Evolutionary conservation across 345 rosid species (phyloP).

Genomic region (thale cress (Arabidopsis thaliana)): DNA sequence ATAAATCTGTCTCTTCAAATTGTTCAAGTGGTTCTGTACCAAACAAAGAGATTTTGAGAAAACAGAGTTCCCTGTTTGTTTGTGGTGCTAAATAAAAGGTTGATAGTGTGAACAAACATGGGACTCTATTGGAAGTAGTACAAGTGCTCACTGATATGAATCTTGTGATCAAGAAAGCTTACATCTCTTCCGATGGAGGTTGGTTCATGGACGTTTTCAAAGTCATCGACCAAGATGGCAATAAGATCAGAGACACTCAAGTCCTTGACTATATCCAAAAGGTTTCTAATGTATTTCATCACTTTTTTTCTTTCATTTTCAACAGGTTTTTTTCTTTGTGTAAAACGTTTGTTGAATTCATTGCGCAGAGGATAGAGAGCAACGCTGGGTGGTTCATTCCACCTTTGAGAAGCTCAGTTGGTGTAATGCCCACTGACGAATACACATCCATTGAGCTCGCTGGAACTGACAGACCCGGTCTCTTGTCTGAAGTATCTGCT

Average conservation of each 20-base stretch:
- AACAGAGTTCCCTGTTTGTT: conserved; percentile 2
- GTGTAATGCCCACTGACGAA: conserved; percentile 80
- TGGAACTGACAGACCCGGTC: conserved; percentile 87
- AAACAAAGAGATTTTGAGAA: too few species aligned
- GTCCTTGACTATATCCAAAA: conserved; percentile 61
- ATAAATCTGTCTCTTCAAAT: background rate
- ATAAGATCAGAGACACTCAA: conserved; percentile 70
- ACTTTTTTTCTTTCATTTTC: background rate
- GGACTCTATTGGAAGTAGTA: conserved; percentile 84
- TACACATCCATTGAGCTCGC: conserved; percentile 82
- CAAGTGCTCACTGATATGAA: conserved; percentile 90
- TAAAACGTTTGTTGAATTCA: conserved; percentile 4
- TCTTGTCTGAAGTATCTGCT: conserved; percentile 89
- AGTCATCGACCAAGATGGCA: conserved; percentile 68
- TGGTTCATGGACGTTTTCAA: conserved; percentile 99
- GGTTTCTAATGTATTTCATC: conserved; percentile 47
- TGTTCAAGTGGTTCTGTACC: background rate
- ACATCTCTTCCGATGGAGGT: conserved; percentile 88
- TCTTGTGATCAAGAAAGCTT: conserved; percentile 81
- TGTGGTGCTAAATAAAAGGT: conserved; percentile 52
- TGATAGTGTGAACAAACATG: conserved; percentile 82
- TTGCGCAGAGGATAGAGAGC: conserved; percentile 73
- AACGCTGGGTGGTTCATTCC: conserved; percentile 63
- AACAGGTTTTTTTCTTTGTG: background rate
- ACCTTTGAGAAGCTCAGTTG: conserved; percentile 70